Percentiles rank a stretch among this genome's conserved stretches.
These are phyloP conservation scores for Tricholoma saponaceum DNA, from an alignment of 768 basidiomycete genomes.

Conservation along the genomic window DNA sequence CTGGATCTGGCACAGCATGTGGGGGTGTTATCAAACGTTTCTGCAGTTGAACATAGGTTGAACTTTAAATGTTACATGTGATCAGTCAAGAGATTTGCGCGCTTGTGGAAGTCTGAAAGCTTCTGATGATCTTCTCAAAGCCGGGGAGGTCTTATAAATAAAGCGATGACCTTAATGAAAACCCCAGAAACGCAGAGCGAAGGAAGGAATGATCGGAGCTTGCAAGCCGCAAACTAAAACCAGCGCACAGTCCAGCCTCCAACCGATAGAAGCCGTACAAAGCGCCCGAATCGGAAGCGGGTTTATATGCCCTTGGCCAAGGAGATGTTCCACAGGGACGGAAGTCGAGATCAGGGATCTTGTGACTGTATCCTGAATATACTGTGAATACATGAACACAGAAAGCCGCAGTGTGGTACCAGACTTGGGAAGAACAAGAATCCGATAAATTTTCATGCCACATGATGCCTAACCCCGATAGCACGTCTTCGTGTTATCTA, in stretches of 20 bases:
- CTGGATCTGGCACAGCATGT: background rate
- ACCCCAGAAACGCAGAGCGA: background rate
- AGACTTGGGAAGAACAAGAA: background rate
- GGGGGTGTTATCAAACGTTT: background rate
- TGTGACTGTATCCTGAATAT: background rate
- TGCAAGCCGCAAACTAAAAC: background rate
- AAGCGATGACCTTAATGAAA: background rate
- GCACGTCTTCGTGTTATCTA: background rate
- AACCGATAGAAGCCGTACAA: background rate
- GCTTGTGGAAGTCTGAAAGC: background rate
- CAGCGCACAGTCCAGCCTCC: background rate
- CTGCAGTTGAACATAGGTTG: background rate
- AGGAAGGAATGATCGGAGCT: background rate
- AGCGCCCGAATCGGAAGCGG: background rate
- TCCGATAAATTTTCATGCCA: background rate
- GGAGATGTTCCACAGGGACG: background rate
- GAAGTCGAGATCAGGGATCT: background rate
- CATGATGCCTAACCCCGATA: background rate
- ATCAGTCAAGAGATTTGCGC: background rate
- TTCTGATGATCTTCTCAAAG: background rate
- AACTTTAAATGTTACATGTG: background rate
- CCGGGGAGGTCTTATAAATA: background rate
- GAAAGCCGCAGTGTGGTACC: no score
- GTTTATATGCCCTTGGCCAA: background rate
- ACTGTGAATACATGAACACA: no score